phyloP scores from a whole-genome alignment of 2,329 filamentous ascomycete species.

The Thelonectria discophora region DNA sequence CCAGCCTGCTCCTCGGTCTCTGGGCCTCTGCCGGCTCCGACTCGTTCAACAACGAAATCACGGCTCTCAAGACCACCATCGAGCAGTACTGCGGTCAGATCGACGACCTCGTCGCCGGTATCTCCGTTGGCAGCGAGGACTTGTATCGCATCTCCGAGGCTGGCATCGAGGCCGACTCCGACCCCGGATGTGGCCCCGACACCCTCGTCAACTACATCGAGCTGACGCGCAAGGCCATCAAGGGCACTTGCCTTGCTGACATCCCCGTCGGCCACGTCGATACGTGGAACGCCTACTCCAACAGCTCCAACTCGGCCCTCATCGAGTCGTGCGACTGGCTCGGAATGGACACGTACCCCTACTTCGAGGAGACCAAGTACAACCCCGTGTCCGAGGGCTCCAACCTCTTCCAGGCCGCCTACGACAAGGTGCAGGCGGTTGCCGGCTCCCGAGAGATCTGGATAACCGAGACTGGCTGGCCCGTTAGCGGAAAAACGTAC shows the following conservation, averaged over 20 bases:
- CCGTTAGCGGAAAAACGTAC: conserved; percentile 72
- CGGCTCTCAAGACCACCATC: conserved; percentile 76
- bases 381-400: conserved; percentile 73
- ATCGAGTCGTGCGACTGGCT: conserved; percentile 78
- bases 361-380: conserved; percentile 75
- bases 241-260: conserved; percentile 66
- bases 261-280: conserved; percentile 83
- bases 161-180: conserved; percentile 69
- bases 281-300: conserved; percentile 84
- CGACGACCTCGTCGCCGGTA: conserved; percentile 75
- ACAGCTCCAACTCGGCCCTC: conserved; percentile 75
- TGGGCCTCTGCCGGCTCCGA: conserved; percentile 78
- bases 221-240: conserved; percentile 70
- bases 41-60: conserved; percentile 75
- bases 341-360: conserved; percentile 86
- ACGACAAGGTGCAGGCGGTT: conserved; percentile 65
- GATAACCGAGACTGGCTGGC: conserved; percentile 92
- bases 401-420: conserved; percentile 73
- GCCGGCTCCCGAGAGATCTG: conserved; percentile 76
- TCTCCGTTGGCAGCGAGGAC: conserved; percentile 88
- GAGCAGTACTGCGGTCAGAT: conserved; percentile 72
- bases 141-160: conserved; percentile 81
- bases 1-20: conserved; percentile 80
- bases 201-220: conserved; percentile 75
- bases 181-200: conserved; percentile 69